Base-by-base conservation (phyloP, 345 rosid species). In the Linum usitatissimum region DNA sequence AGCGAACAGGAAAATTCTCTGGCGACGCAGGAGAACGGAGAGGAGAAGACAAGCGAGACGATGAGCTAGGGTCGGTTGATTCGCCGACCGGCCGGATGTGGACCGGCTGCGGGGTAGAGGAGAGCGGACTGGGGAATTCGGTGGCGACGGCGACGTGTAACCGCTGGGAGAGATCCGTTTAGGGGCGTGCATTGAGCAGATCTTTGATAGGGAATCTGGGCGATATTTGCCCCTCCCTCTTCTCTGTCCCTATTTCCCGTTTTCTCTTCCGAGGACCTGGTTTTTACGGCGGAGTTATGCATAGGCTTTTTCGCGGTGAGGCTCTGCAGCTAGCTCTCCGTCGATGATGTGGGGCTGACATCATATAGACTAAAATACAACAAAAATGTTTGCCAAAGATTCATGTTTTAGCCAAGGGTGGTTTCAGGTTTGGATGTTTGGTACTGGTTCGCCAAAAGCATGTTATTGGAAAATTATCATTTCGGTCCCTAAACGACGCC, bases 21-120 rank as follows among this genome's bases (percentile, higher is more conserved):
- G 99, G 9, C 96, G 87, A 34, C 99, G 92, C 18, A 94, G 96
- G 60, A 94, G 92, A 68, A 81, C 81, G 4, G 97, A 94, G 67
- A 94, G 73, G 36, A 94, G 72, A 59, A 90, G 75, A 87, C 90
- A 88, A 9, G 97, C 88, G 20, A 90, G 78, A 36, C 97, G 90
- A 66, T 94, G 95, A 49, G 93, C 86, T 53, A 90, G 59, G 54
- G 81, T 77, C 40, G 61, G 10, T 30, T 30, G 61, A 14, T 6
- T 38, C 18, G 38, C 40, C 18, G 61, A 9, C 61, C 61, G 36
- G 18, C n/a, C 61, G 39, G 38, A 12, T 15, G 2, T 17, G 36
- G 61, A 28, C 61, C 61, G 38, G n/a, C 61, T 13, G 14, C 40
- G 61, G 61, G 13, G 23, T 15, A 30, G 36, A 28, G 61, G 61